phyloP scores from a whole-genome alignment of 139 green algal species.

The Yamagishiella unicocca region DNA sequence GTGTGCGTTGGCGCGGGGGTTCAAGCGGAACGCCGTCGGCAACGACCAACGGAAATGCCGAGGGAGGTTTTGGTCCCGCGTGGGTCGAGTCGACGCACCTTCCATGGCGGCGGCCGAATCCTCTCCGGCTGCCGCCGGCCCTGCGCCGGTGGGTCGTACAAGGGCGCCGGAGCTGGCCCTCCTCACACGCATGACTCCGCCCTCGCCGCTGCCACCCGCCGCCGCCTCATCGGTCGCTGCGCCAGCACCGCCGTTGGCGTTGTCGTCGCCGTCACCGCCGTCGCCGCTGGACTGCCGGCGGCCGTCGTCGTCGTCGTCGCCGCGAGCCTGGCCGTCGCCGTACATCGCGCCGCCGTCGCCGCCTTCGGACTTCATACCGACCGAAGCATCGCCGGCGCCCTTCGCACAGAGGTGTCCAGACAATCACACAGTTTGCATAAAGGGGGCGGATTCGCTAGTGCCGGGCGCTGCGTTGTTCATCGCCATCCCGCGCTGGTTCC shows the following conservation, averaged over 20 bases:
- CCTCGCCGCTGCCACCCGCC: neutral
- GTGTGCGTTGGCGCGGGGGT: too few relatives aligned
- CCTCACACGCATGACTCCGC: neutral
- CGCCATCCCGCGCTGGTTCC: too few relatives aligned
- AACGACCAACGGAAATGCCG: too few relatives aligned
- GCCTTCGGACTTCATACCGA: neutral
- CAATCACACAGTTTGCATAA: too few relatives aligned
- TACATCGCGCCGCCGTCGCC: constrained; percentile 8
- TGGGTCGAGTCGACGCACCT: too few relatives aligned
- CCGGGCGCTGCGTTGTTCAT: too few relatives aligned
- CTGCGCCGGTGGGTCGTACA: neutral
- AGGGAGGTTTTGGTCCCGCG: too few relatives aligned
- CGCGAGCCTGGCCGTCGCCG: constrained; percentile 26
- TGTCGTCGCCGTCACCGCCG: neutral
- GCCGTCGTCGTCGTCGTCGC: neutral
- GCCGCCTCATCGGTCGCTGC: neutral
- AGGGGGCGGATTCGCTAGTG: too few relatives aligned
- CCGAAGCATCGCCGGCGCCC: neutral
- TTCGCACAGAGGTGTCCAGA: too few relatives aligned
- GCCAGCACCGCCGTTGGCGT: neutral
- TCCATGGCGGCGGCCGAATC: neutral
- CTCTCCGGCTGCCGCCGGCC: neutral
- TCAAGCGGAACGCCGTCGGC: too few relatives aligned
- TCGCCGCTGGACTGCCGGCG: neutral
- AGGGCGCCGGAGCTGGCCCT: neutral